These are phyloP conservation scores for Cinnamomum chago DNA, from an alignment of 164 flowering plant species.

Conservation along the genomic window DNA sequence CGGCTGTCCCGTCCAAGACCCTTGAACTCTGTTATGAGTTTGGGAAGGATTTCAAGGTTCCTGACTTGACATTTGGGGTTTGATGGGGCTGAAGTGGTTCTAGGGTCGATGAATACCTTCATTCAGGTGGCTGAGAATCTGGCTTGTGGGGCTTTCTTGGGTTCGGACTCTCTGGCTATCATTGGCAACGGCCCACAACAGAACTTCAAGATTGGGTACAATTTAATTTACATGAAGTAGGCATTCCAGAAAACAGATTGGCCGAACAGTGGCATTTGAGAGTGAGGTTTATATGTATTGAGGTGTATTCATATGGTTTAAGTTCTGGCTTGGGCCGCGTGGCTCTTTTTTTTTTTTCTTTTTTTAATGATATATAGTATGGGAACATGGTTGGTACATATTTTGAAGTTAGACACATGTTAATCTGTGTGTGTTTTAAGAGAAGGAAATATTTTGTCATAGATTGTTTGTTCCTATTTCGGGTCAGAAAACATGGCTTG, in stretches of 20 bases:
- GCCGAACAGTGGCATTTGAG: slow-evolving; percentile 7
- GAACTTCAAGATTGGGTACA: slow-evolving; percentile 27
- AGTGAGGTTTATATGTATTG: neutral
- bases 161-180: slow-evolving; percentile 1
- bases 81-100: slow-evolving; percentile 27
- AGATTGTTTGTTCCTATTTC: too few species aligned
- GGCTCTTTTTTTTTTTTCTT: too few species aligned
- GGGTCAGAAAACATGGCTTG: too few species aligned
- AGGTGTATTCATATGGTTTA: too few species aligned
- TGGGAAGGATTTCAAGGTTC: neutral
- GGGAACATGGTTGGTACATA: too few species aligned
- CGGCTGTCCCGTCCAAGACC: neutral
- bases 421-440: too few species aligned
- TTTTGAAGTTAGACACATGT: too few species aligned
- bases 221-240: slow-evolving; percentile 18
- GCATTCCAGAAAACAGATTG: slow-evolving; percentile 27
- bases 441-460: too few species aligned
- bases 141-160: slow-evolving; percentile 20
- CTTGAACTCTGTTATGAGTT: slow-evolving; percentile 18
- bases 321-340: too few species aligned
- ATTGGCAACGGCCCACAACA: slow-evolving; percentile 30
- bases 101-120: slow-evolving; percentile 23
- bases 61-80: slow-evolving; percentile 26
- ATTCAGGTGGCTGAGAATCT: slow-evolving; percentile 1
- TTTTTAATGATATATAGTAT: too few species aligned